phyloP scores from a whole-genome alignment of 148 eudicot genomes.

The Rhododendron henanense region DNA sequence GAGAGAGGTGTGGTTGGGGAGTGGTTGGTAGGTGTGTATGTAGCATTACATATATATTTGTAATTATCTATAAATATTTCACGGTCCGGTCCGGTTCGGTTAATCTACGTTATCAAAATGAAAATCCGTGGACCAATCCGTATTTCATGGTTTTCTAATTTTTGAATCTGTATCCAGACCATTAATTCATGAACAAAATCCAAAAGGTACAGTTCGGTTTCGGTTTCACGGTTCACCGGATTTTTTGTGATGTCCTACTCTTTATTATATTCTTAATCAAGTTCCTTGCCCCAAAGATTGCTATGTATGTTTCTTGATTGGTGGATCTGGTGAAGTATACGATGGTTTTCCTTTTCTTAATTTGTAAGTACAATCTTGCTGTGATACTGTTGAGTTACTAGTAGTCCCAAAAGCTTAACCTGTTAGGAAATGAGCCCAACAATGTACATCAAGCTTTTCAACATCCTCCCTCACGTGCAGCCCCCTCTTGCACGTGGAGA shows the following conservation, averaged over 20 bases:
- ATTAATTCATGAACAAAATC: too few species aligned
- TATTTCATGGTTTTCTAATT: not conserved
- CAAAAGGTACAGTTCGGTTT: too few species aligned
- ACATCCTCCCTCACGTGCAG: not conserved
- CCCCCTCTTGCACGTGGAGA: not conserved
- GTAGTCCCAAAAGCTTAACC: too few species aligned
- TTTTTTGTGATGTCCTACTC: not conserved
- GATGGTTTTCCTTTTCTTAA: not conserved
- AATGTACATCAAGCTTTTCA: not conserved
- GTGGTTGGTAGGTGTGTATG: not conserved
- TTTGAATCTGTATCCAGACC: not conserved
- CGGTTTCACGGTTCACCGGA: too few species aligned
- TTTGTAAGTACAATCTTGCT: conserved; percentile 1
- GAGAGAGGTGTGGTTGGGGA: not conserved
- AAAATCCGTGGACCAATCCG: not conserved
- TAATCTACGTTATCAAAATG: not conserved
- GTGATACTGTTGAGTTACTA: not conserved
- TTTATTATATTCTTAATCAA: not conserved
- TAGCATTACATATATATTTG: not conserved
- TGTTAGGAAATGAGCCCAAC: not conserved
- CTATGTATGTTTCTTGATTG: not conserved
- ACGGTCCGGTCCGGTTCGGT: not conserved
- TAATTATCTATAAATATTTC: not conserved
- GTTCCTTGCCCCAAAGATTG: not conserved
- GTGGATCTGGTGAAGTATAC: conserved; percentile 5